Base-by-base conservation (phyloP, 2,329 filamentous ascomycete genomes). In the Pyrenophora seminiperda region DNA sequence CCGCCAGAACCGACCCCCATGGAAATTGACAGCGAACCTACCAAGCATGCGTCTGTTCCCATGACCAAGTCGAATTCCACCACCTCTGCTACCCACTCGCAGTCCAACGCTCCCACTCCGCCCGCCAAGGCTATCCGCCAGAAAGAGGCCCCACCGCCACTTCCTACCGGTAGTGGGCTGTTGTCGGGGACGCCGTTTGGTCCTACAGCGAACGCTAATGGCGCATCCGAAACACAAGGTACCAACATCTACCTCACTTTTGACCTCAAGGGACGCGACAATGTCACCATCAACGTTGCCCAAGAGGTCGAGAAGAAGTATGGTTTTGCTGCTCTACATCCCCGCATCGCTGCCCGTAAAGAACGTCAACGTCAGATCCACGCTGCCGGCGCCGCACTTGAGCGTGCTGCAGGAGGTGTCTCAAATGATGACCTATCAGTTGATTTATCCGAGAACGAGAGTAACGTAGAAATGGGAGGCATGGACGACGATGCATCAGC, bases 271-370 rank as follows among this genome's bases (percentile, higher is more conserved):
- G 90, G 91, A 32, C 86, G 90, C 62, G 88, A 84, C 29, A 96
- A 96, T 71, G 91, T 93, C 60, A 93, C 95, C 54, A 85, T 99
- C 75, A 97, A 97, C 72, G 97, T 97, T 59, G 92, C 93, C 66
- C 90, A 91, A 36, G 81, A 97, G 74, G 94, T 95, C 9, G 91
- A 96, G 73, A 91, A 95, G 57, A 89, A 88, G 55, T 97, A 97
- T 71, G 94, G 94, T 18, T 96, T 93, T 80, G 91, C 95, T 54
- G 94, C 93, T 0, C 80, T 97, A 29, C 92, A 97, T 70, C 94
- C 94, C 22, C 88, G 92, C 6, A 81, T 95, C 55, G 94, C 94
- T 2, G 92, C 92, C 24, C 90, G 94, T 58, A 87, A 90, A 57
- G 91, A 95, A 63, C 88, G 91, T 47, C 87, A 96, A 62, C 88